phyloP scores from a whole-genome alignment of 169 alveolate species.

The Miamiensis avidus region DNA sequence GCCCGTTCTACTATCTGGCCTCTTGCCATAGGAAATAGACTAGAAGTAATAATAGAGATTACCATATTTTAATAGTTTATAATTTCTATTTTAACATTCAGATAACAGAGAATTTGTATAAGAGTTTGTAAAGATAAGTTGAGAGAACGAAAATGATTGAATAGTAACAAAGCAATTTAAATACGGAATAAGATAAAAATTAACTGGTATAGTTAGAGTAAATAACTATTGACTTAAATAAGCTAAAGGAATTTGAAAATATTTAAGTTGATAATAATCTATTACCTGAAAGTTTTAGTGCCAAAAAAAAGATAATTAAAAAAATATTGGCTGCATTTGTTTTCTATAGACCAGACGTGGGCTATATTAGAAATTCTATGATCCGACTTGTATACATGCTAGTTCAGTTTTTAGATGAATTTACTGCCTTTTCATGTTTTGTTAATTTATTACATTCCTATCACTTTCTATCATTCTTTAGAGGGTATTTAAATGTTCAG shows the following conservation, averaged over 20 bases:
- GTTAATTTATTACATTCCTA: slow-evolving; percentile 54
- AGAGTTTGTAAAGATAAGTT: too few relatives aligned
- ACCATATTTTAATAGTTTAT: too few relatives aligned
- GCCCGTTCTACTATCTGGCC: slow-evolving; percentile 73
- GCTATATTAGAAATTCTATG: slow-evolving; percentile 53
- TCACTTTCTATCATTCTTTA: slow-evolving; percentile 55
- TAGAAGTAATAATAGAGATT: slow-evolving; percentile 50
- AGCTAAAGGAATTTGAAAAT: background rate
- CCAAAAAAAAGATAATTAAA: slow-evolving; percentile 4
- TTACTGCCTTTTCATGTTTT: slow-evolving; percentile 45
- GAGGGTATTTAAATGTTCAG: slow-evolving; percentile 14
- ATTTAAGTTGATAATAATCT: background rate
- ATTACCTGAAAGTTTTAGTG: slow-evolving; percentile 1
- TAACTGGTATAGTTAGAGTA: background rate
- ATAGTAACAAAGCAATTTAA: background rate
- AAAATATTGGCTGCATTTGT: slow-evolving; percentile 38
- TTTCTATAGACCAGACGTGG: slow-evolving; percentile 63
- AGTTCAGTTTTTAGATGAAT: slow-evolving; percentile 45
- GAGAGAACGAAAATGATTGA: too few relatives aligned
- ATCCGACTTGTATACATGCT: slow-evolving; percentile 52
- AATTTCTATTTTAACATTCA: too few relatives aligned
- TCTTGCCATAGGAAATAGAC: slow-evolving; percentile 53
- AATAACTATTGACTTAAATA: background rate
- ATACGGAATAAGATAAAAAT: background rate
- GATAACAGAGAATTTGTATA: too few relatives aligned